These are phyloP conservation scores for Ophiosphaerella korrae DNA, from an alignment of 2,329 filamentous ascomycete genomes.

Conservation along the genomic window DNA sequence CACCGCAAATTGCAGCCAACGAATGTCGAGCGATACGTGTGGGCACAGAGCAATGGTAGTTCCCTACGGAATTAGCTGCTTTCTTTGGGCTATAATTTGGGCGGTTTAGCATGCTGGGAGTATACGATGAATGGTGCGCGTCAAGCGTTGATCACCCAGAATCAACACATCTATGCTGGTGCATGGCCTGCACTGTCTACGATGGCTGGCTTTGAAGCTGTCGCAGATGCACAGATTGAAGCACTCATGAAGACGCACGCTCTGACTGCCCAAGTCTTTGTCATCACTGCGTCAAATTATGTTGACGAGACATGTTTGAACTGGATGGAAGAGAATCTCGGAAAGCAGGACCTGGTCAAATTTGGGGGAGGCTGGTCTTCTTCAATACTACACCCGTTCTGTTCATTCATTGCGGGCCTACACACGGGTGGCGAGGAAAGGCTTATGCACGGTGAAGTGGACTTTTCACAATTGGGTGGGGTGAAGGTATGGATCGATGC, in stretches of 20 bases:
- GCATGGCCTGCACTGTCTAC: constrained; percentile 47
- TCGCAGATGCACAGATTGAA: constrained; percentile 53
- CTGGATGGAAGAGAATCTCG: constrained; percentile 48
- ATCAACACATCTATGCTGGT: constrained; percentile 45
- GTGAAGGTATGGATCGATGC: constrained; percentile 48
- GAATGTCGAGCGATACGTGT: constrained; percentile 42
- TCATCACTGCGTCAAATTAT: constrained; percentile 50
- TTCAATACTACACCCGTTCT: constrained; percentile 44
- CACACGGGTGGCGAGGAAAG: constrained; percentile 42
- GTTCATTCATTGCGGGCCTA: constrained; percentile 41
- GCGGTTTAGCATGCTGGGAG: constrained; percentile 47
- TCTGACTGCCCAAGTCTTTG: constrained; percentile 53
- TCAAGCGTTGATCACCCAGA: constrained; percentile 42
- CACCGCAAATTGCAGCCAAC: constrained; percentile 48
- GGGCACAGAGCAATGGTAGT: constrained; percentile 43
- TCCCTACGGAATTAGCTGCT: constrained; percentile 39
- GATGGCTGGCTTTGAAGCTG: constrained; percentile 48
- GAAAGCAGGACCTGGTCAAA: constrained; percentile 41
- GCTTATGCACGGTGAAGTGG: constrained; percentile 42
- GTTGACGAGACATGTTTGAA: constrained; percentile 50
- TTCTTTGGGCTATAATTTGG: constrained; percentile 41
- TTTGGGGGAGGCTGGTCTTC: constrained; percentile 44
- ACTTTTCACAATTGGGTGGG: constrained; percentile 36
- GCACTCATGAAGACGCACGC: constrained; percentile 55
- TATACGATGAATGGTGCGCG: constrained; percentile 47